Conservation (phyloP, 192 early-diverging fungal species). For the Backusella mclennaniae region DNA sequence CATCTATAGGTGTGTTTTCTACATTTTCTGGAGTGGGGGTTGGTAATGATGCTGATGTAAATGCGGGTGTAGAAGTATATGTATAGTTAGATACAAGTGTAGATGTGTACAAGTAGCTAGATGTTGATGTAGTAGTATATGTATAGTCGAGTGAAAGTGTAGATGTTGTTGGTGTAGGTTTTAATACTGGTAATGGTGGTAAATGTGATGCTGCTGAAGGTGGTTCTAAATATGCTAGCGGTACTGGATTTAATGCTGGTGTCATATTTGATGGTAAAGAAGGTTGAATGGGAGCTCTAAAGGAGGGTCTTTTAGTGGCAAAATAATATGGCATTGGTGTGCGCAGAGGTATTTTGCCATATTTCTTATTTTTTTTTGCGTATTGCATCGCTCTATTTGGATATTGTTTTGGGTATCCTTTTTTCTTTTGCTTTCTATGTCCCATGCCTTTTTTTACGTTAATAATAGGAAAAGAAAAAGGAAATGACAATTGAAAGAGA, state of each 20-base stretch:
- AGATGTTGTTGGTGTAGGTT: not conserved
- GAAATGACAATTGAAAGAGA: not conserved
- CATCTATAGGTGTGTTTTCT: not conserved
- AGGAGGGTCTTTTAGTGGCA: not conserved
- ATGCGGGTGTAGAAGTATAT: not conserved
- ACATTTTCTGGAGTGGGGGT: not conserved
- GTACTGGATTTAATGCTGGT: not conserved
- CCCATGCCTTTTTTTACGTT: not conserved
- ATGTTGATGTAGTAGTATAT: not conserved
- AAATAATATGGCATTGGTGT: not conserved
- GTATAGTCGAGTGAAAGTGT: not conserved
- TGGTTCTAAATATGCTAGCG: not conserved
- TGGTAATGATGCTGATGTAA: not conserved
- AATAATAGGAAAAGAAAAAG: not conserved
- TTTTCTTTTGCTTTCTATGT: not conserved
- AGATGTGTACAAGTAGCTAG: not conserved
- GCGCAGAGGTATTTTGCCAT: not conserved
- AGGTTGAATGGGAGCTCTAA: not conserved
- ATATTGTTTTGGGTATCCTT: not conserved
- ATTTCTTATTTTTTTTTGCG: not conserved
- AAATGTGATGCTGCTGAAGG: not conserved
- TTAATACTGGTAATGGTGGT: not conserved
- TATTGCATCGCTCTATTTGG: not conserved
- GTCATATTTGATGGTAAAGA: not conserved
- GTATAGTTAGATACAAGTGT: not conserved